Conservation (phyloP, 352 stramenopile genomes). For the Elongisporangium senticosum region DNA sequence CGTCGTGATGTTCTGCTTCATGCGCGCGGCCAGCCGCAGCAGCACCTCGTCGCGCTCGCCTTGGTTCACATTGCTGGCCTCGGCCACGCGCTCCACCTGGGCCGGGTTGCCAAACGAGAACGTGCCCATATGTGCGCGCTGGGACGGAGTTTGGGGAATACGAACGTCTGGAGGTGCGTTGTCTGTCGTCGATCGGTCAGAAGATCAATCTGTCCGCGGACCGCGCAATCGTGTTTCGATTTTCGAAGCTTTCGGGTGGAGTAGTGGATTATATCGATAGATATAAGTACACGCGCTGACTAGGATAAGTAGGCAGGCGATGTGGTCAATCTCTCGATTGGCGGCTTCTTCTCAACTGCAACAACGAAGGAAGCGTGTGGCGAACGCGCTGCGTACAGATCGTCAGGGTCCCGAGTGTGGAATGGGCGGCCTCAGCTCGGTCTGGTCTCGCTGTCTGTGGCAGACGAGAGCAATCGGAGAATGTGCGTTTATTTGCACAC, state of each 20-base stretch:
- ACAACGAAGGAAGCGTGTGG: not conserved
- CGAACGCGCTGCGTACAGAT: not conserved
- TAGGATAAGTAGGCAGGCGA: not conserved
- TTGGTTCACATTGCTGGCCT: slow-evolving; percentile 27
- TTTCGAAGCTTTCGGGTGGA: not conserved
- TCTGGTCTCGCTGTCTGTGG: not conserved
- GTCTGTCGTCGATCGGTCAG: not conserved
- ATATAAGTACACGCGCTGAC: not conserved
- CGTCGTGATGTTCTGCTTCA: slow-evolving; percentile 77
- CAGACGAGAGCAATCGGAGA: not conserved
- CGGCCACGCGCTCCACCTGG: slow-evolving; percentile 43
- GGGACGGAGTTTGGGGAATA: not conserved
- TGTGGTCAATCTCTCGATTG: not conserved
- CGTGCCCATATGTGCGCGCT: not conserved
- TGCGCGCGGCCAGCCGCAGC: slow-evolving; percentile 58
- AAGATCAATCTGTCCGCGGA: not conserved
- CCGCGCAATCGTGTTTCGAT: not conserved
- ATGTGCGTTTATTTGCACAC: not conserved
- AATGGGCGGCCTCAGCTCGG: not conserved
- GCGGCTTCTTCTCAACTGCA: not conserved
- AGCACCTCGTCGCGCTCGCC: slow-evolving; percentile 66
- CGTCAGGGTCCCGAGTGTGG: not conserved
- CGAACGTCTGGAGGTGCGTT: not conserved
- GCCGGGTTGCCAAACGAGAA: not conserved
- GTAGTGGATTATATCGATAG: not conserved